Conservation (phyloP, 73 alveolate genomes). For the Uronychia setigera region DNA sequence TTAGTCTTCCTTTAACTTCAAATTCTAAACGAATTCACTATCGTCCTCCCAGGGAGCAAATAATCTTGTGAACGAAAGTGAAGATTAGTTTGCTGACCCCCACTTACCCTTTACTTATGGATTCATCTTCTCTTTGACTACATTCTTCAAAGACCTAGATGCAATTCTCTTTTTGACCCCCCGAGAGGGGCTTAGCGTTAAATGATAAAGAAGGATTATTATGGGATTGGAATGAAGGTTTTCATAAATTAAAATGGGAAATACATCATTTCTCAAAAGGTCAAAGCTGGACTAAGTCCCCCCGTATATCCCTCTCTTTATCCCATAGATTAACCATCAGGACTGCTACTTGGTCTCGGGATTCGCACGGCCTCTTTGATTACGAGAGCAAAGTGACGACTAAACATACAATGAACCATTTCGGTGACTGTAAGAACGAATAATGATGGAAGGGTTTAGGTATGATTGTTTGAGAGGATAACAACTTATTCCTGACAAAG, state of each 20-base stretch:
- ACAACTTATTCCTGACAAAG: neutral
- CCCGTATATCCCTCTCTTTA: no score
- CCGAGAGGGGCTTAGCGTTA: no score
- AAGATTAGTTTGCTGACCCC: neutral
- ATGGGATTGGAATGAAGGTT: no score
- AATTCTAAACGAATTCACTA: no score
- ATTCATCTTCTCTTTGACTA: neutral
- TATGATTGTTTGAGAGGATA: neutral
- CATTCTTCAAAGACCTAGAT: neutral
- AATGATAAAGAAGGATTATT: no score
- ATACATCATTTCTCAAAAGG: no score
- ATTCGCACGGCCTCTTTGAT: no score
- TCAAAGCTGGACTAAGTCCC: no score
- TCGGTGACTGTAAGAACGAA: neutral
- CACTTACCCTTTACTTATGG: neutral
- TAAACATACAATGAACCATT: neutral
- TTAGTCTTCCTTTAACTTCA: neutral
- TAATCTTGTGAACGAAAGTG: neutral
- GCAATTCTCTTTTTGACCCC: no score
- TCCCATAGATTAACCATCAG: no score
- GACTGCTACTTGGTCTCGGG: no score
- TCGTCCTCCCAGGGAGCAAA: constrained; percentile 5
- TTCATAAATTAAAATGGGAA: no score
- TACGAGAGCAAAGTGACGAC: neutral
- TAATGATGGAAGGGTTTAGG: neutral